phyloP scores from a whole-genome alignment of 2,329 filamentous ascomycete species.

The Aspergillus fischeri region DNA sequence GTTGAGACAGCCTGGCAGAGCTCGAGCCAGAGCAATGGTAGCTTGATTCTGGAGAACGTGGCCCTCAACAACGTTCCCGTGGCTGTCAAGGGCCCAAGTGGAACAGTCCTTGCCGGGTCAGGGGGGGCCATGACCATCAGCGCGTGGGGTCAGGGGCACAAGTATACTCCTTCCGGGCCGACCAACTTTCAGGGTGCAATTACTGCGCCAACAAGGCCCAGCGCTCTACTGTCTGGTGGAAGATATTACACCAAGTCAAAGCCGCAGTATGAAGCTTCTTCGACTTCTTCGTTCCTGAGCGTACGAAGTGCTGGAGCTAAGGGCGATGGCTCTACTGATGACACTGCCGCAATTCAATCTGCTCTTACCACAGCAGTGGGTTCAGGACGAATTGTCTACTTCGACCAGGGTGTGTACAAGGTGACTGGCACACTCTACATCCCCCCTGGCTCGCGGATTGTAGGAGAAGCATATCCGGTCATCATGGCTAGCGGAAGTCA shows the following conservation, averaged over 20 bases:
- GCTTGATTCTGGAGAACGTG: constrained; percentile 54
- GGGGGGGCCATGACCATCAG: constrained; percentile 34
- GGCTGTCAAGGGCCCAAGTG: constrained; percentile 39
- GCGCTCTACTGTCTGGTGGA: constrained; percentile 41
- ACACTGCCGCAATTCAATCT: constrained; percentile 56
- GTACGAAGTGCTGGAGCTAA: constrained; percentile 41
- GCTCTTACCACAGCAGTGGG: constrained; percentile 51
- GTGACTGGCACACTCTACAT: constrained; percentile 46
- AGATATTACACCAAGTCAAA: constrained; percentile 48
- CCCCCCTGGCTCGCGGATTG: constrained; percentile 48
- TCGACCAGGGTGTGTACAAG: constrained; percentile 54
- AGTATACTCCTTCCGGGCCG: constrained; percentile 44
- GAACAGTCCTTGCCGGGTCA: constrained; percentile 35
- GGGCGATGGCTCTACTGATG: constrained; percentile 56
- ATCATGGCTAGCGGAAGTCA: constrained; percentile 55
- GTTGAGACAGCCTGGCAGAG: constrained; percentile 46
- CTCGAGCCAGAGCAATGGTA: constrained; percentile 44
- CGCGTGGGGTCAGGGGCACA: constrained; percentile 43
- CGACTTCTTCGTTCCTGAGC: constrained; percentile 40
- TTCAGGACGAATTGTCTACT: constrained; percentile 50
- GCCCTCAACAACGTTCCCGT: constrained; percentile 47
- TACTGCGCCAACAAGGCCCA: constrained; percentile 40
- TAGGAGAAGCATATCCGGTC: constrained; percentile 53
- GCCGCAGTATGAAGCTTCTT: constrained; percentile 48
- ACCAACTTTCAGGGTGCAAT: constrained; percentile 42